Evolutionary conservation across 78 protist species (phyloP), one percentile per base, ranked within the genome.

Genomic region (Dictyostelium purpureum): DNA sequence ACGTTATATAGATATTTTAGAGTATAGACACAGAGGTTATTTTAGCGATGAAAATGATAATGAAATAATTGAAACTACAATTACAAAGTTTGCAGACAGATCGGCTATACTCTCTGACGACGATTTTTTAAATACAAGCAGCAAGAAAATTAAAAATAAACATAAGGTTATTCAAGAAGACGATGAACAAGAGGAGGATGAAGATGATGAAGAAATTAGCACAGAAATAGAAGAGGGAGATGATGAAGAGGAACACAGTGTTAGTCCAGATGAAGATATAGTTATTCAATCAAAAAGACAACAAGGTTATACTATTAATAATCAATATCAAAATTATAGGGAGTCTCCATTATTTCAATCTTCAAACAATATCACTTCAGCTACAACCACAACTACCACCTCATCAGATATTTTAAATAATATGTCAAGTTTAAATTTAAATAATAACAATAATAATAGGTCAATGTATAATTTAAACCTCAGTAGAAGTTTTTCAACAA

Each of bases 1-100:
- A 26, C 21, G 37, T 11, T 85, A 85, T 73, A 85, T 85, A 26
- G 65, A 73, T 38, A 70, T 73, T 28, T 73, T 85, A 14, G 92
- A 85, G 35, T 56, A 33, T 35, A 75, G 66, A 51, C 35, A 77
- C 40, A 38, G 38, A 14, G 47, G 56, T 21, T 37, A 77, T 77
- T 37, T 57, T 42, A 54, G 65, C 24, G 49, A 75, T 3, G 56
- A 16, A 40, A 18, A 14, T 24, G 24, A 33, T 47, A 18, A 71
- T 16, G 54, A 69, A n/a, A 42, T 40, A 28, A 42, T 69, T 69
- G 76, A 69, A 69, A 69, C 76, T n/a, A 69, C 54, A 31, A 45
- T 69, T 16, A 69, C 76, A 11, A 69, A 69, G 40, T 40, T 40
- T 18, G 26, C 76, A 69, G 76, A 69, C 40, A 35, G 33, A 40